Percentiles rank a stretch among this genome's conserved stretches.
These are phyloP conservation scores for Verticillium nonalfalfae DNA, from an alignment of 2,329 filamentous ascomycete species.

Conservation along the genomic window DNA sequence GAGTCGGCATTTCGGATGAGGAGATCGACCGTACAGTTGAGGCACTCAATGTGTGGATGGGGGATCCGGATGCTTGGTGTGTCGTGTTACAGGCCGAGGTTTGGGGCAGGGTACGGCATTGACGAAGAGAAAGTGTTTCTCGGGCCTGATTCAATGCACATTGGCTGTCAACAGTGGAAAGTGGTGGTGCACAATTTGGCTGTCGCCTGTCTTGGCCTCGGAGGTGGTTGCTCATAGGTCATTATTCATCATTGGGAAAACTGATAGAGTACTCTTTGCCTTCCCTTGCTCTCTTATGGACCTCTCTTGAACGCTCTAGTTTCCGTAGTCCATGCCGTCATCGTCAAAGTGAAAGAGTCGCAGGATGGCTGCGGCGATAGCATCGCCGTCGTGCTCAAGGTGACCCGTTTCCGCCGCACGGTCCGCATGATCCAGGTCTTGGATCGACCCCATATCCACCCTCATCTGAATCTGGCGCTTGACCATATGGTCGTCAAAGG, in stretches of 20 bases:
- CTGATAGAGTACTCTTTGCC: too few relatives aligned
- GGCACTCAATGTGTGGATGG: neutral
- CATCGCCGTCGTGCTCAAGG: constrained; percentile 63
- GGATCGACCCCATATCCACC: constrained; percentile 52
- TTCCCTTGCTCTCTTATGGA: too few relatives aligned
- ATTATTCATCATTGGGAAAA: too few relatives aligned
- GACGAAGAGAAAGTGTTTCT: too few relatives aligned
- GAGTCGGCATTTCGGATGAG: neutral
- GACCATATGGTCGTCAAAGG: constrained; percentile 66
- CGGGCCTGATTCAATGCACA: too few relatives aligned
- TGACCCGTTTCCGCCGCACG: constrained; percentile 56
- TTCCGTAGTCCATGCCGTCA: constrained; percentile 22
- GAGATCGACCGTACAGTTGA: neutral
- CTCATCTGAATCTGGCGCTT: constrained; percentile 55
- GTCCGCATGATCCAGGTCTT: constrained; percentile 54
- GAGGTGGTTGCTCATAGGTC: too few relatives aligned
- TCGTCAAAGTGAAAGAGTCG: constrained; percentile 46
- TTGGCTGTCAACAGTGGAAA: too few relatives aligned
- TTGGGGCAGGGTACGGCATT: constrained; percentile 12
- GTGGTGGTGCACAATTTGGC: too few relatives aligned
- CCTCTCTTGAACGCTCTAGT: neutral
- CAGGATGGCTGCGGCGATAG: constrained; percentile 61
- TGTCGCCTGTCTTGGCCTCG: too few relatives aligned
- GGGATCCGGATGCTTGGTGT: neutral
- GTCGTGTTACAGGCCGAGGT: neutral